phyloP scores from a whole-genome alignment of 371 early-diverging fungal genomes.

The Choanephora cucurbitarum region DNA sequence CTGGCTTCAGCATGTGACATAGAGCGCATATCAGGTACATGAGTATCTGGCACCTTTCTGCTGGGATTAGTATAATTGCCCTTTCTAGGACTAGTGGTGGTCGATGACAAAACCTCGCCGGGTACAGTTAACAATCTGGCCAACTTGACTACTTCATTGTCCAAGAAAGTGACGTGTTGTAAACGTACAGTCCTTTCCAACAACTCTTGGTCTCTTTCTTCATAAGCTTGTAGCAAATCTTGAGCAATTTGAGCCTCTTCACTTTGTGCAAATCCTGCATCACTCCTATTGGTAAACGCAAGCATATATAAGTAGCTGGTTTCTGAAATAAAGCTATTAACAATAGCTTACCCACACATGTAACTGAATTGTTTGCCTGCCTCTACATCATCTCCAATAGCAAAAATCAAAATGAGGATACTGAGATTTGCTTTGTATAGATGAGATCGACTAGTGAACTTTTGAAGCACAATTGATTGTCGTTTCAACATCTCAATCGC shows the following conservation, averaged over 20 bases:
- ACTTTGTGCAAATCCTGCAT: conserved; percentile 66
- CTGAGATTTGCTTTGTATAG: conserved; percentile 73
- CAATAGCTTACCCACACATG: conserved; percentile 65
- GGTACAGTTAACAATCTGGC: conserved; percentile 59
- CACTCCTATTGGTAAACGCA: conserved; percentile 15
- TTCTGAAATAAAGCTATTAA: no score
- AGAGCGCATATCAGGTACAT: conserved; percentile 8
- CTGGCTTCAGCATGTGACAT: conserved; percentile 38
- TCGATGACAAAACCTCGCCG: conserved; percentile 46
- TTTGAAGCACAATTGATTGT: conserved; percentile 63
- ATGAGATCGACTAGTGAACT: conserved; percentile 65
- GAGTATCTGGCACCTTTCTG: not conserved
- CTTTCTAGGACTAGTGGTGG: conserved; percentile 13
- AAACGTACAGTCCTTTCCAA: conserved; percentile 58
- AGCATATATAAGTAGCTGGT: no score
- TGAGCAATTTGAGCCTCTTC: conserved; percentile 74
- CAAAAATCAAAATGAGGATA: conserved; percentile 70
- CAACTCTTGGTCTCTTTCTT: conserved; percentile 72
- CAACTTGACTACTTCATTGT: conserved; percentile 71
- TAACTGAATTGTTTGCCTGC: conserved; percentile 73
- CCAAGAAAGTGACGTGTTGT: conserved; percentile 69
- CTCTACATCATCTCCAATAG: conserved; percentile 80
- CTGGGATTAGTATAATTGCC: conserved; percentile 24
- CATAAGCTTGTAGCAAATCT: conserved; percentile 71
- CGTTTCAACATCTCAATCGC: conserved; percentile 73